These are phyloP conservation scores for Panicum virgatum DNA, from an alignment of 202 grass and related monocot species.

Conservation along the genomic window DNA sequence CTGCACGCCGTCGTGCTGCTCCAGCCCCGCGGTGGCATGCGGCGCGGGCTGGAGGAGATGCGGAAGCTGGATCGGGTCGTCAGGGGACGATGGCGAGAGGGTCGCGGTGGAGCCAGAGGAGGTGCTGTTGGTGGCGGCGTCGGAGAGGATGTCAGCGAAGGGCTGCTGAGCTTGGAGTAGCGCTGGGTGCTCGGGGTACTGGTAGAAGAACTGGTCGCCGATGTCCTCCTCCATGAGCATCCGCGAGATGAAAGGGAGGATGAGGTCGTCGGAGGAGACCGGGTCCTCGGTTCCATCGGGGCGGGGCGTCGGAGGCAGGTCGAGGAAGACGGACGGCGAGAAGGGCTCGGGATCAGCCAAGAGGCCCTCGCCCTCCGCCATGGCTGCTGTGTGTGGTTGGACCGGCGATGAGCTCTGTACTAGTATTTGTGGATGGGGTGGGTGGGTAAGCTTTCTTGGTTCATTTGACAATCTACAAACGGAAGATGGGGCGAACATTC, in stretches of 20 bases:
- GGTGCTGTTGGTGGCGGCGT: slow-evolving; percentile 16
- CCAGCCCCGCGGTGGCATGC: too few relatives aligned
- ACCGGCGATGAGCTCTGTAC: too few relatives aligned
- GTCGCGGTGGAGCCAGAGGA: not conserved
- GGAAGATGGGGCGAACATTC: too few relatives aligned
- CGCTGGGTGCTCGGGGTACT: slow-evolving; percentile 35
- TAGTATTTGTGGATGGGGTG: too few relatives aligned
- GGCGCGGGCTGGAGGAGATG: not conserved
- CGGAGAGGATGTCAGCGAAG: slow-evolving; percentile 46
- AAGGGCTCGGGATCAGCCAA: slow-evolving; percentile 11
- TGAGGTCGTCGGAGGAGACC: slow-evolving; percentile 43
- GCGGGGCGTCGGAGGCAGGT: slow-evolving; percentile 32
- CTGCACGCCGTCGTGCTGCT: too few relatives aligned
- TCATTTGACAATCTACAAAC: too few relatives aligned
- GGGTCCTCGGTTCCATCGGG: not conserved
- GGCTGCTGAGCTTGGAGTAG: slow-evolving; percentile 31
- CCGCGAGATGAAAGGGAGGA: slow-evolving; percentile 60
- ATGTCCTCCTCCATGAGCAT: slow-evolving; percentile 74
- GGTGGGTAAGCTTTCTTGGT: too few relatives aligned
- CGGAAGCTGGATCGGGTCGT: not conserved
- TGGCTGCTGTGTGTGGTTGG: too few relatives aligned
- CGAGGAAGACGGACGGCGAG: slow-evolving; percentile 40
- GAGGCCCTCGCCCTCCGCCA: slow-evolving; percentile 33
- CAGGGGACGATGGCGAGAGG: slow-evolving; percentile 15
- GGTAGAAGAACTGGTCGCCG: slow-evolving; percentile 32